These are phyloP conservation scores for Farysia itapuensis DNA, from an alignment of 1,284 basidiomycete genomes.

Conservation along the genomic window DNA sequence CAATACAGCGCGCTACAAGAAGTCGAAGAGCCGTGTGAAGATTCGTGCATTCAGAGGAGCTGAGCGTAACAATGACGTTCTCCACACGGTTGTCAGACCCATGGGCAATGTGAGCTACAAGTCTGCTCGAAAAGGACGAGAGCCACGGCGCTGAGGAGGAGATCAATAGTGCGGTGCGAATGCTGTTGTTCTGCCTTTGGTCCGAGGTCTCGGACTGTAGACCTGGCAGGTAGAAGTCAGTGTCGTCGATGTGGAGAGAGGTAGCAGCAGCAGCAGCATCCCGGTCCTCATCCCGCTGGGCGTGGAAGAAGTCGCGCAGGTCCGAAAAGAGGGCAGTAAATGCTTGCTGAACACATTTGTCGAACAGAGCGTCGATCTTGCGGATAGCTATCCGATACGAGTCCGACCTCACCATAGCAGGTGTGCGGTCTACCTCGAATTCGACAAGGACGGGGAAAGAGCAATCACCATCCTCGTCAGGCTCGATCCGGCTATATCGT, in stretches of 20 bases:
- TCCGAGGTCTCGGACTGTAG: conserved; percentile 14
- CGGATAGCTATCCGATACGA: conserved; percentile 25
- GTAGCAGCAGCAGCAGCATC: too few relatives aligned
- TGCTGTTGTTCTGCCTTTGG: conserved; percentile 9
- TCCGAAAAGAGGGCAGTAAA: conserved; percentile 23
- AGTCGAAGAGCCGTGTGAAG: conserved; percentile 27
- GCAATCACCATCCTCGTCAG: background rate
- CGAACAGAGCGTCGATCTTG: conserved; percentile 18
- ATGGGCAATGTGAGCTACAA: conserved; percentile 22
- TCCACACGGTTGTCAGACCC: background rate
- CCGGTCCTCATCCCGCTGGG: too few relatives aligned
- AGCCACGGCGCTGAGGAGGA: conserved; percentile 26
- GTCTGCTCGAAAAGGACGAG: conserved; percentile 23
- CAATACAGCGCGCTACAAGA: conserved; percentile 33
- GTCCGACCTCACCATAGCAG: conserved; percentile 16
- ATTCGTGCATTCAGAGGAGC: conserved; percentile 27
- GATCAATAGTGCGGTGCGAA: conserved; percentile 32
- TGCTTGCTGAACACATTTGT: conserved; percentile 17
- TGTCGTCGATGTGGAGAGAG: background rate
- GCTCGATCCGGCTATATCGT: conserved; percentile 1
- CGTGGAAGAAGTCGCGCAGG: conserved; percentile 14
- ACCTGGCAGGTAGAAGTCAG: conserved; percentile 20
- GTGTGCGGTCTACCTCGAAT: conserved; percentile 22
- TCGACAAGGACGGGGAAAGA: conserved; percentile 25
- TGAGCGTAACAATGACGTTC: conserved; percentile 29